phyloP scores from a whole-genome alignment of 495 filamentous ascomycete genomes.

The Lophium mytilinum region DNA sequence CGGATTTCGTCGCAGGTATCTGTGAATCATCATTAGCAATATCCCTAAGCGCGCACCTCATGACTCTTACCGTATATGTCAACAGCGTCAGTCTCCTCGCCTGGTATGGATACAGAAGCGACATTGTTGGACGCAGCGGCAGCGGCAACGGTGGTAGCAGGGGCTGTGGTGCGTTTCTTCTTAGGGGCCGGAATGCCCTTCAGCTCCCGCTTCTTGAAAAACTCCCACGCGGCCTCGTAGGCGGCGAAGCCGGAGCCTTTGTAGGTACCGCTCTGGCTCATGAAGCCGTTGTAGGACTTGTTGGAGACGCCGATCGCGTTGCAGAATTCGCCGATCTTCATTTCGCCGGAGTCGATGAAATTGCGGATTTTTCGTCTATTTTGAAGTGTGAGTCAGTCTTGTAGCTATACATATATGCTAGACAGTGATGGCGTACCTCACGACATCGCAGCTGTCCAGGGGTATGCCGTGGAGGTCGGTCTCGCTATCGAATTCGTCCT shows the following conservation, averaged over 20 bases:
- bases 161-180: conserved; percentile 23
- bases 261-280: conserved; percentile 30
- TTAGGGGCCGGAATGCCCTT: conserved; percentile 27
- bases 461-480: background rate
- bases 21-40: background rate
- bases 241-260: conserved; percentile 30
- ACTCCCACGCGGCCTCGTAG: conserved; percentile 30
- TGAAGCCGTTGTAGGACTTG: conserved; percentile 31
- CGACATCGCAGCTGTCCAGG: background rate
- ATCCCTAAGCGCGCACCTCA: conserved; percentile 18
- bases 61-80: conserved; percentile 48
- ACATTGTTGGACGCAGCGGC: conserved; percentile 22
- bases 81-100: conserved; percentile 36
- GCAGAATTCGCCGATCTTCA: conserved; percentile 42
- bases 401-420: background rate
- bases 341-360: conserved; percentile 39
- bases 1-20: conserved; percentile 51
- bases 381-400: background rate
- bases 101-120: conserved; percentile 32
- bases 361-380: conserved; percentile 38
- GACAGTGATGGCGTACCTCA: background rate
- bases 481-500: background rate
- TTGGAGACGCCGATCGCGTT: conserved; percentile 33
- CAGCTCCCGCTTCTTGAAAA: conserved; percentile 39
- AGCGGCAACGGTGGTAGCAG: background rate